A percentile compares a stretch with the other conserved stretches of the same genome.
Evolutionary conservation across 2,329 filamentous ascomycete species (phyloP).

Genomic region (Aspergillus unguis): DNA sequence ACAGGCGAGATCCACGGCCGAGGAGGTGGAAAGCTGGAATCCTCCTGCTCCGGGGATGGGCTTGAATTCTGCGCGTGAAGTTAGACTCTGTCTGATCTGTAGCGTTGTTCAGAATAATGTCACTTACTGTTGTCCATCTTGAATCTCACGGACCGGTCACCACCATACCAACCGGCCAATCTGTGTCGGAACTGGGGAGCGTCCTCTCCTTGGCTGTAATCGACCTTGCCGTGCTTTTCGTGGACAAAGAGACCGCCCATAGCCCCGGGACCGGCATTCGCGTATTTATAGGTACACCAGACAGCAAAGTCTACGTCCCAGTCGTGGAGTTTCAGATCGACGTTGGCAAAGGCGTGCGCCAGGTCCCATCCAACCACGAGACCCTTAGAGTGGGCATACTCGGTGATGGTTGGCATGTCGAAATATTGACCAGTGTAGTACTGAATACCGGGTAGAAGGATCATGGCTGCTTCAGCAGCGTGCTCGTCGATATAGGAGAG

Average conservation of each 20-base stretch:
- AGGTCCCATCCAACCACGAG: constrained; percentile 81
- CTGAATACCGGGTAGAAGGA: constrained; percentile 82
- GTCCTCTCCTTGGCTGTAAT: constrained; percentile 40
- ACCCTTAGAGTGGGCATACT: constrained; percentile 65
- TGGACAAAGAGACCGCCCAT: constrained; percentile 80
- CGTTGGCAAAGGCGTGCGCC: constrained; percentile 80
- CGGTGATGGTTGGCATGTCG: constrained; percentile 74
- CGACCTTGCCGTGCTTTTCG: constrained; percentile 58
- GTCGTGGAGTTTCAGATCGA: constrained; percentile 71
- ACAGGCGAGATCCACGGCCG: constrained; percentile 69
- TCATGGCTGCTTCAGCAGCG: constrained; percentile 65
- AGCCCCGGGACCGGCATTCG: constrained; percentile 76
- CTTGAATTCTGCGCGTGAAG: constrained; percentile 54
- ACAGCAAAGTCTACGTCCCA: constrained; percentile 88
- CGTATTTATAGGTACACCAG: constrained; percentile 94
- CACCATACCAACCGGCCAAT: constrained; percentile 80
- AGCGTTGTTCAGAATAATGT: background rate
- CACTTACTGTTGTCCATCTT: constrained; percentile 66
- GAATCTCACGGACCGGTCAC: constrained; percentile 70
- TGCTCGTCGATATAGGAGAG: constrained; percentile 70
- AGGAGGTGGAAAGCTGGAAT: constrained; percentile 78
- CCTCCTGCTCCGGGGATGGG: constrained; percentile 75
- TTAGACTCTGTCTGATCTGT: constrained; percentile 1
- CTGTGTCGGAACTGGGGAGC: constrained; percentile 59
- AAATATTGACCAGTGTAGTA: constrained; percentile 88